phyloP scores from a whole-genome alignment of 306 rosid species.

The Cicer pinnatifidum region DNA sequence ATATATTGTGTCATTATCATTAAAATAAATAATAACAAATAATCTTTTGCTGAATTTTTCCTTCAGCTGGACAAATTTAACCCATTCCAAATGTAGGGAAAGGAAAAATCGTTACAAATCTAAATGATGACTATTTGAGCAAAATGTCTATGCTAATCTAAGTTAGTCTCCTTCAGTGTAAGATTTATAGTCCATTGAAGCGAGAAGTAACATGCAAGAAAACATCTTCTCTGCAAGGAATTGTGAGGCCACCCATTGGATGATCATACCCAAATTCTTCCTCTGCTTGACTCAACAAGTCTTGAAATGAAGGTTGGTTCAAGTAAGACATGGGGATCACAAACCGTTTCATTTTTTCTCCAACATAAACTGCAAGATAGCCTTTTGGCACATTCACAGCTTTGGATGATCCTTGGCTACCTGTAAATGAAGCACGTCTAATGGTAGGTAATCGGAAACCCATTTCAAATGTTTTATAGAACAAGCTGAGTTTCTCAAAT shows the following conservation, averaged over 20 bases:
- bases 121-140: not conserved
- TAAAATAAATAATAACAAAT: not conserved
- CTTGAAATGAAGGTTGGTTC: conserved; percentile 53
- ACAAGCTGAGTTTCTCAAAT: not conserved
- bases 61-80: conserved; percentile 5
- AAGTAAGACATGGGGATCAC: conserved; percentile 50
- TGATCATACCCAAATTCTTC: conserved; percentile 58
- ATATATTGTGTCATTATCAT: conserved; percentile 1
- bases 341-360: conserved; percentile 55
- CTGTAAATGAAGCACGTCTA: conserved; percentile 35
- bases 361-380: conserved; percentile 57
- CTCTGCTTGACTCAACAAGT: conserved; percentile 49
- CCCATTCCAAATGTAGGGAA: conserved; percentile 2
- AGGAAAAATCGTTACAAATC: not conserved
- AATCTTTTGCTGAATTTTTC: not conserved
- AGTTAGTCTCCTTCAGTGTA: not conserved
- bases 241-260: conserved; percentile 60
- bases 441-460: conserved; percentile 45
- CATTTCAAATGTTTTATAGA: conserved; percentile 19
- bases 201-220: conserved; percentile 48
- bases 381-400: conserved; percentile 46
- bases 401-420: conserved; percentile 8
- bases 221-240: conserved; percentile 53
- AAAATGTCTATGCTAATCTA: not conserved
- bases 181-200: conserved; percentile 27